A percentile compares a stretch with the other conserved stretches of the same genome.
Conservation (phyloP, 176 grass and related monocot species). For the Aegilops tauschii region DNA sequence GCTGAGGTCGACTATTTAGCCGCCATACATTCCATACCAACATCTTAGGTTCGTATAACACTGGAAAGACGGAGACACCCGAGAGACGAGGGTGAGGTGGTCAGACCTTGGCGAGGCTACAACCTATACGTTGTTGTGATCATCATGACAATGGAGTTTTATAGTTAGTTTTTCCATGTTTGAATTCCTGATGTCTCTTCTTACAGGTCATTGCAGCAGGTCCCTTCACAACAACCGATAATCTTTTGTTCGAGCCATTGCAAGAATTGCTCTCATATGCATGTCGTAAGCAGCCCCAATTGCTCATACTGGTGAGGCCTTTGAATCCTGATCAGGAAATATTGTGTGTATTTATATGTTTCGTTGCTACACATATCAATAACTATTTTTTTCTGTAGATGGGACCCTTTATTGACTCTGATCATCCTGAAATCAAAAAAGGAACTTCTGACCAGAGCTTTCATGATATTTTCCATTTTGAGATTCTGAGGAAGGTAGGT, state of each 20-base stretch:
- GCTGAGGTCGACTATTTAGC: background rate
- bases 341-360: background rate
- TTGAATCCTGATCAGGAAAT: conserved; percentile 9
- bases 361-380: background rate
- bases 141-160: background rate
- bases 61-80: background rate
- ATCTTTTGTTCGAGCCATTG: conserved; percentile 89
- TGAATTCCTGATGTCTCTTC: conserved; percentile 26
- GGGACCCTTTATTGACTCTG: conserved; percentile 98
- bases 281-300: conserved; percentile 71
- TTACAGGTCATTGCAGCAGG: conserved; percentile 85
- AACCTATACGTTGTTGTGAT: background rate
- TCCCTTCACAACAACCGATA: conserved; percentile 90
- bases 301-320: conserved; percentile 81
- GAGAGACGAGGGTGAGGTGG: background rate
- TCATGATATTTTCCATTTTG: conserved; percentile 74
- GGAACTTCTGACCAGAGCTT: conserved; percentile 68
- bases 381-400: conserved; percentile 43
- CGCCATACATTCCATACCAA: background rate
- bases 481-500: conserved; percentile 79
- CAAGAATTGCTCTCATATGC: conserved; percentile 92
- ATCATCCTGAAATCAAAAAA: conserved; percentile 90
- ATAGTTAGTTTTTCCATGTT: background rate
- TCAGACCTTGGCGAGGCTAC: background rate
- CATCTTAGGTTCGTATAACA: background rate